Conservation (phyloP, 148 eudicot species). For the Cornus kousa region DNA sequence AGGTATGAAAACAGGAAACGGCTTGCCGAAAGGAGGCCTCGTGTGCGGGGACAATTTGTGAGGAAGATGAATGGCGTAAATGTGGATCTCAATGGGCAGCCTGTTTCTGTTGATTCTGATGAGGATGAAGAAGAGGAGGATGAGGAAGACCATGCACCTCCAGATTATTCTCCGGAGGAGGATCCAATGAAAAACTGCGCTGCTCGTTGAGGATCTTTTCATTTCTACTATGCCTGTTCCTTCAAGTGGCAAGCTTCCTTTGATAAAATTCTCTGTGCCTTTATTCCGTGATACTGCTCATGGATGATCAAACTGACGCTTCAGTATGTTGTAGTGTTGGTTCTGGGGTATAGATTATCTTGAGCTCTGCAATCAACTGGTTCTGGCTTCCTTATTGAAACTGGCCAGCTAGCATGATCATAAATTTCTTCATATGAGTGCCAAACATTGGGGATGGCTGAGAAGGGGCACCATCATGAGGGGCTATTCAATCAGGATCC, state of each 20-base stretch:
- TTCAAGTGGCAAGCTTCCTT: neutral
- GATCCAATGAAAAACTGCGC: slow-evolving; percentile 20
- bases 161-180: slow-evolving; percentile 55
- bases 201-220: neutral
- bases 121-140: slow-evolving; percentile 59
- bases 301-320: too few species aligned
- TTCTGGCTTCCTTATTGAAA: neutral
- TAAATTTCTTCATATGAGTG: neutral
- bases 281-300: slow-evolving; percentile 5
- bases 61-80: too few species aligned
- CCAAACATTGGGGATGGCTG: neutral
- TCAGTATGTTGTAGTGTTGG: neutral
- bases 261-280: neutral
- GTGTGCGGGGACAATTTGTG: too few species aligned
- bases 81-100: too few species aligned
- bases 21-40: slow-evolving; percentile 48
- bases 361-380: neutral
- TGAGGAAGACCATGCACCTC: slow-evolving; percentile 8
- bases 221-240: neutral
- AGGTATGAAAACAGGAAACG: slow-evolving; percentile 84
- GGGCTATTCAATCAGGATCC: neutral
- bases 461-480: neutral
- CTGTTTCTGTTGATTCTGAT: slow-evolving; percentile 51
- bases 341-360: neutral
- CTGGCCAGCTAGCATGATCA: too few species aligned